Percentiles rank a stretch among this genome's conserved stretches.
Evolutionary conservation across 2,329 filamentous ascomycete species (phyloP).

Genomic region (Dactylonectria macrodidyma): DNA sequence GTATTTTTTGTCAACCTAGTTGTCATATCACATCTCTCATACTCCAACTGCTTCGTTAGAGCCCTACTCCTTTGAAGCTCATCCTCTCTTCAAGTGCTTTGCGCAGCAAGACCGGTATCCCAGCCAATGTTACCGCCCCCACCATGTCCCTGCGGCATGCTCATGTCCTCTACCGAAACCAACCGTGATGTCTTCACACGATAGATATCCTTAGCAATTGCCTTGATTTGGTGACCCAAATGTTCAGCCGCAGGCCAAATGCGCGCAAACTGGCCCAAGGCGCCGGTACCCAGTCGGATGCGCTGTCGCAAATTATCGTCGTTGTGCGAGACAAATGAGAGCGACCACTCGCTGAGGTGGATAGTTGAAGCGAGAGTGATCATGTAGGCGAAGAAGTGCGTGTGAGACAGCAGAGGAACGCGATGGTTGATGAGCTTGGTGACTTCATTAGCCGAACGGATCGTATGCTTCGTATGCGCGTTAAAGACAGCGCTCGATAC

Average conservation of each 20-base stretch:
- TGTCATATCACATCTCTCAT: background rate
- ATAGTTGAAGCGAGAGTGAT: slow-evolving; percentile 84
- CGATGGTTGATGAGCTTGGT: slow-evolving; percentile 82
- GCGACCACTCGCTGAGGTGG: slow-evolving; percentile 83
- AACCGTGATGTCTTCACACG: slow-evolving; percentile 66
- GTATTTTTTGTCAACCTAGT: background rate
- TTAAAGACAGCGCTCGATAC: slow-evolving; percentile 68
- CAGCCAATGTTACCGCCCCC: background rate
- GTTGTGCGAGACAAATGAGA: slow-evolving; percentile 72
- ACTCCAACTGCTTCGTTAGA: background rate
- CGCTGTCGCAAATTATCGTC: slow-evolving; percentile 80
- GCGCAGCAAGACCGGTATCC: background rate
- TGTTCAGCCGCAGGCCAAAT: slow-evolving; percentile 81
- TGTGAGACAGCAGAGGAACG: slow-evolving; percentile 79
- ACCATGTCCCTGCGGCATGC: background rate
- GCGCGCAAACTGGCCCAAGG: slow-evolving; percentile 76
- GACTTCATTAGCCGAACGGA: slow-evolving; percentile 83
- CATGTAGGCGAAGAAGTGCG: slow-evolving; percentile 87
- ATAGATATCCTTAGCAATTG: slow-evolving; percentile 82
- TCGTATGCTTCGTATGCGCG: slow-evolving; percentile 84
- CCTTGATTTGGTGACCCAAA: slow-evolving; percentile 80
- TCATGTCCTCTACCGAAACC: background rate
- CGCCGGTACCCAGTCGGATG: slow-evolving; percentile 84
- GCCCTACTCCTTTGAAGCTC: background rate
- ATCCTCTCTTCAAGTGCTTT: background rate